These are phyloP conservation scores for Prunus mume DNA, from an alignment of 306 rosid genomes.

Conservation along the genomic window DNA sequence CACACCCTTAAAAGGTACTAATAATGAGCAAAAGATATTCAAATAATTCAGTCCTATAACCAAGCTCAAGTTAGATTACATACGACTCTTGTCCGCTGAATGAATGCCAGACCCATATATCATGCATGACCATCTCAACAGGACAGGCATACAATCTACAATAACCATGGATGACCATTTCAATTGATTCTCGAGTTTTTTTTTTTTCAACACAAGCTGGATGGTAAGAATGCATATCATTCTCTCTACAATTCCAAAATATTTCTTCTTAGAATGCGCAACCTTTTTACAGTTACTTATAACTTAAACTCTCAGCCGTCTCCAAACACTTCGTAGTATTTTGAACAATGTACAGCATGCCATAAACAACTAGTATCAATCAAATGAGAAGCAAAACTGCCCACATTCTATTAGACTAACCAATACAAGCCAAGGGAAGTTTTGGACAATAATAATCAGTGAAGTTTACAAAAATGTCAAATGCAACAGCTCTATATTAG, in stretches of 20 bases:
- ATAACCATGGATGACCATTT: background rate
- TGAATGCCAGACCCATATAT: background rate
- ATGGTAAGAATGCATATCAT: background rate
- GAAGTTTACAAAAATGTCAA: background rate
- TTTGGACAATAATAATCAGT: background rate
- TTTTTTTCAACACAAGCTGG: too few species aligned
- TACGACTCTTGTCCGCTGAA: background rate
- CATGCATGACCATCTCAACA: background rate
- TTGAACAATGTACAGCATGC: background rate
- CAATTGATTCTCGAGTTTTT: background rate
- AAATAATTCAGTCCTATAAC: too few species aligned
- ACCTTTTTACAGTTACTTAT: background rate
- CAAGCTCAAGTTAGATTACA: too few species aligned
- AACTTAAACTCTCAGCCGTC: background rate
- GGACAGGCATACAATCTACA: too few species aligned
- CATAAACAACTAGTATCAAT: background rate
- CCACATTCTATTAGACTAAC: background rate
- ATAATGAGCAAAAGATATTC: too few species aligned
- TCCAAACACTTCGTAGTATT: background rate
- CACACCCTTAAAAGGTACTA: too few species aligned
- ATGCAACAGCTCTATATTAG: background rate
- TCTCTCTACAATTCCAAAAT: background rate
- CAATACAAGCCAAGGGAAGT: background rate
- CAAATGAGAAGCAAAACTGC: background rate
- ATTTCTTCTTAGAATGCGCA: background rate